phyloP scores from a whole-genome alignment of 805 yeast species.

The Pichia heedii region DNA sequence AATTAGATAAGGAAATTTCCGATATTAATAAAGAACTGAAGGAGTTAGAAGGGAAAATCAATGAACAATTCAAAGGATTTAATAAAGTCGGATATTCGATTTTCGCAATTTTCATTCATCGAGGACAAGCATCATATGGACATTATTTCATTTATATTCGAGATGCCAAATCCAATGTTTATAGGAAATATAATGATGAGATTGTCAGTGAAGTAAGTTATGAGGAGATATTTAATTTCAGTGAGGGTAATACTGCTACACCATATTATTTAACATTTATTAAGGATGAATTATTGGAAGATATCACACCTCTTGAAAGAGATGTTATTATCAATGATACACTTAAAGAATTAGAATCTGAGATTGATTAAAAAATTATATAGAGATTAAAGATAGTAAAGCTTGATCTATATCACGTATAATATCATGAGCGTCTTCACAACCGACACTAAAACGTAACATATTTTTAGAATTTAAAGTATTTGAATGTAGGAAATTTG shows the following conservation, averaged over 20 bases:
- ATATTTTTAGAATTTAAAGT: conserved; percentile 17
- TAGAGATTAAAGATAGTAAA: conserved; percentile 11
- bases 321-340: conserved; percentile 17
- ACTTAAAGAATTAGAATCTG: background rate
- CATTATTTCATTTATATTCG: conserved; percentile 94
- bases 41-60: conserved; percentile 39
- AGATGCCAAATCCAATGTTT: conserved; percentile 58
- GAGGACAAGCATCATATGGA: conserved; percentile 94
- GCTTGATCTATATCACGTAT: conserved; percentile 39
- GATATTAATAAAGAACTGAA: conserved; percentile 31
- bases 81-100: conserved; percentile 65
- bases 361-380: background rate
- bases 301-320: conserved; percentile 61
- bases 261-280: conserved; percentile 89
- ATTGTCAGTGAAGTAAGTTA: conserved; percentile 73
- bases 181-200: conserved; percentile 91
- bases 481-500: conserved; percentile 17
- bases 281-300: conserved; percentile 46
- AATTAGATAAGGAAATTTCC: conserved; percentile 38
- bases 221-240: conserved; percentile 59
- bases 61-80: conserved; percentile 53
- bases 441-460: conserved; percentile 43
- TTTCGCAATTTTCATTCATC: conserved; percentile 87
- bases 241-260: conserved; percentile 72
- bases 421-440: conserved; percentile 44